A percentile compares a stretch with the other conserved stretches of the same genome.
These are phyloP conservation scores for Eucalyptus rudis DNA, from an alignment of 345 rosid species.

Conservation along the genomic window DNA sequence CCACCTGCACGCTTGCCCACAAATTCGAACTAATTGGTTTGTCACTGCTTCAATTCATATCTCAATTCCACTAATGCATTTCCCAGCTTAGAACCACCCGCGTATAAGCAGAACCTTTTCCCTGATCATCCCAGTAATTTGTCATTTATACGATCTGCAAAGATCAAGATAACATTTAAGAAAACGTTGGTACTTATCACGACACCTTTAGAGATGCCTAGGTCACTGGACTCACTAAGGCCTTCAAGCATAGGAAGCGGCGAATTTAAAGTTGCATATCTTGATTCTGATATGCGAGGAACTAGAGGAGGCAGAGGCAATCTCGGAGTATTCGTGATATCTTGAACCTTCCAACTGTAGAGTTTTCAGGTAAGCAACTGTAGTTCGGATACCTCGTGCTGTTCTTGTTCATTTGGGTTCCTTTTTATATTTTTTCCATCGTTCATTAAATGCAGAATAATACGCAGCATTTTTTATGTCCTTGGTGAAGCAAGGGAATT, in stretches of 20 bases:
- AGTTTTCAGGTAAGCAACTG: not conserved
- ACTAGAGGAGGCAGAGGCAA: constrained; percentile 85
- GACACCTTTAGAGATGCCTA: constrained; percentile 62
- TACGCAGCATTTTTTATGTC: not conserved
- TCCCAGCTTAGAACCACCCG: not conserved
- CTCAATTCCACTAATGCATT: not conserved
- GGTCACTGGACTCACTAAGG: constrained; percentile 55
- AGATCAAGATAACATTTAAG: constrained; percentile 53
- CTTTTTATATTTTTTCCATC: not conserved
- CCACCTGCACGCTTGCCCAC: constrained; percentile 79
- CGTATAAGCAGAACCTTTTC: not conserved
- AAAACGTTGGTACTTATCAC: constrained; percentile 61
- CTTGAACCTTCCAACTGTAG: constrained; percentile 4
- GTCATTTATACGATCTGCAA: constrained; percentile 12
- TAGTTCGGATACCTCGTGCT: not conserved
- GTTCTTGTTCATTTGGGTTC: not conserved
- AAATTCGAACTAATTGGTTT: constrained; percentile 71
- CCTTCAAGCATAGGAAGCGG: constrained; percentile 56
- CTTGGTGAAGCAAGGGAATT: not conserved
- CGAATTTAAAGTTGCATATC: constrained; percentile 52
- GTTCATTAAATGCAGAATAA: not conserved
- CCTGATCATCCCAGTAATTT: not conserved
- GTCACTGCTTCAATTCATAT: not conserved
- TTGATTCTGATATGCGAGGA: constrained; percentile 46
- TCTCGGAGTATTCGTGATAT: constrained; percentile 58